Conservation (phyloP, 2,329 filamentous ascomycete species). For the Apiospora sp. region DNA sequence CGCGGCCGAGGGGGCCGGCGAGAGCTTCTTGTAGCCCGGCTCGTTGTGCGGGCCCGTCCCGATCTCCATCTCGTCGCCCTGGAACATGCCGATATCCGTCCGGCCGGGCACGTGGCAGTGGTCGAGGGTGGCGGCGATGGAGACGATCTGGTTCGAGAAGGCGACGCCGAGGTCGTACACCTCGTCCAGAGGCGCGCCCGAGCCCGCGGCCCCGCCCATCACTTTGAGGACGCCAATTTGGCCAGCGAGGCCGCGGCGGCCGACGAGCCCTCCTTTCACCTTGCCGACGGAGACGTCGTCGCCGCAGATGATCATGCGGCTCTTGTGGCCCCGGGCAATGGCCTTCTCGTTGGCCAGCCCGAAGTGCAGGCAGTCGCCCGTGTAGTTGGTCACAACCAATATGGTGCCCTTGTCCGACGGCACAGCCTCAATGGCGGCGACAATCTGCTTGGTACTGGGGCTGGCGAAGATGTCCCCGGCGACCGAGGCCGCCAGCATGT, state of each 20-base stretch:
- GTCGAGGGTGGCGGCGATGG: constrained; percentile 65
- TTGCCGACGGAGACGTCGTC: constrained; percentile 72
- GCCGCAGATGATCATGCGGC: constrained; percentile 66
- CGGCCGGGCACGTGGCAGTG: constrained; percentile 67
- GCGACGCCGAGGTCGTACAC: constrained; percentile 59
- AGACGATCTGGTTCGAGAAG: constrained; percentile 60
- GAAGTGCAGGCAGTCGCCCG: constrained; percentile 69
- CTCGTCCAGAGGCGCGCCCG: constrained; percentile 56
- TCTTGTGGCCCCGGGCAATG: constrained; percentile 60
- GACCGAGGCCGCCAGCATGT: constrained; percentile 68
- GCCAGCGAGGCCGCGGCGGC: constrained; percentile 67
- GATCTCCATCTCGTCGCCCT: constrained; percentile 63
- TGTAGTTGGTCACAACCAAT: constrained; percentile 71
- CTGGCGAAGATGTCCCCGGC: constrained; percentile 70
- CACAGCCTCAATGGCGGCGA: constrained; percentile 63
- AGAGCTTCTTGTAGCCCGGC: constrained; percentile 65
- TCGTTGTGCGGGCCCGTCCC: constrained; percentile 75
- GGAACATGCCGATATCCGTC: constrained; percentile 56
- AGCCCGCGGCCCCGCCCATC: constrained; percentile 58
- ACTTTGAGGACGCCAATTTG: constrained; percentile 68
- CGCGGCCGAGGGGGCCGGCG: constrained; percentile 56
- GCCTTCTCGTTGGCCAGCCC: constrained; percentile 67
- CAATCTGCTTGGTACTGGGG: constrained; percentile 69
- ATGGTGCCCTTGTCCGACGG: constrained; percentile 64
- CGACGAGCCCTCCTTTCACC: constrained; percentile 64